Percentiles rank a stretch among this genome's conserved stretches.
These are phyloP conservation scores for Saccharomycopsis javanensis DNA, from an alignment of 805 yeast genomes.

Conservation along the genomic window DNA sequence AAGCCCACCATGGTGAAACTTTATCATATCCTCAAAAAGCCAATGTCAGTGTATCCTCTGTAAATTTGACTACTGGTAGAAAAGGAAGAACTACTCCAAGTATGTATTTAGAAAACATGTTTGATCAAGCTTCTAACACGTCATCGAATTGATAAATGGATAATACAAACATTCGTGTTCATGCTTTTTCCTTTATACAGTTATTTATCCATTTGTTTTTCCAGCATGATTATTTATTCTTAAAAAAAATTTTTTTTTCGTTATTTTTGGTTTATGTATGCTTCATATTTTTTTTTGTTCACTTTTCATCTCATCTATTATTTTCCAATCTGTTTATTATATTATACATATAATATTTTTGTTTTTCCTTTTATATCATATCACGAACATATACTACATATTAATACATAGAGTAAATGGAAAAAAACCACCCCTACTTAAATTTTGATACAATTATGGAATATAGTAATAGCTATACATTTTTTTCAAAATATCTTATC, in stretches of 20 bases:
- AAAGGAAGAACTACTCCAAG: constrained; percentile 17
- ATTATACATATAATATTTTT: no score
- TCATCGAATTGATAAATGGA: background rate
- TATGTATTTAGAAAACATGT: constrained; percentile 17
- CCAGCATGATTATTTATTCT: background rate
- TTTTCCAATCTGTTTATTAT: no score
- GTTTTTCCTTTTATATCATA: no score
- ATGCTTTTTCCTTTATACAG: no score
- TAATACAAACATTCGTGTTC: no score
- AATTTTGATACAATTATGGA: no score
- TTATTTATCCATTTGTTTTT: background rate
- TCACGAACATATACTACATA: no score
- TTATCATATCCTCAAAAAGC: constrained; percentile 12
- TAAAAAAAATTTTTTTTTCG: background rate
- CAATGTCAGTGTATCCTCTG: constrained; percentile 1
- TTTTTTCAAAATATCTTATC: no score
- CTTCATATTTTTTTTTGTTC: background rate
- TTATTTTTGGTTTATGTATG: background rate
- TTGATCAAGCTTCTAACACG: constrained; percentile 10
- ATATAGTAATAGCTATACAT: no score
- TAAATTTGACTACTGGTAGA: constrained; percentile 7
- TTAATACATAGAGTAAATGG: no score
- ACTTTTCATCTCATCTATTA: background rate
- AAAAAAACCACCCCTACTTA: no score
- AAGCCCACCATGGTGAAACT: constrained; percentile 1